These are phyloP conservation scores for Podospora anserina DNA, from an alignment of 495 filamentous ascomycete species.

Conservation along the genomic window DNA sequence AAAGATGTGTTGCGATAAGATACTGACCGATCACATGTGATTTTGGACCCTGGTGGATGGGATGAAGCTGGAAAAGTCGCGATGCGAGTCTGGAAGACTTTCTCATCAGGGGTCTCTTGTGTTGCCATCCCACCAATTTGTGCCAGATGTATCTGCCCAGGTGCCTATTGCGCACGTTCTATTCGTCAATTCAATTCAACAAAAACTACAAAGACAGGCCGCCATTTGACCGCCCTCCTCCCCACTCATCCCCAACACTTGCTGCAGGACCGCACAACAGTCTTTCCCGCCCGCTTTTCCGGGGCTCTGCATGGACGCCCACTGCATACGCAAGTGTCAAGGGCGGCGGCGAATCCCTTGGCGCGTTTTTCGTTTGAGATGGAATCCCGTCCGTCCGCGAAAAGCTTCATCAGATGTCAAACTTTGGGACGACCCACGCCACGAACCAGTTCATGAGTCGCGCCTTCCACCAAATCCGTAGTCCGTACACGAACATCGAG, in stretches of 20 bases:
- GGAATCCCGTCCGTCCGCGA: neutral
- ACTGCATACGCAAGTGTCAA: neutral
- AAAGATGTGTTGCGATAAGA: neutral
- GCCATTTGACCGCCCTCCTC: conserved; percentile 9
- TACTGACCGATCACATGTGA: conserved; percentile 7
- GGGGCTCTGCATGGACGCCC: conserved; percentile 6
- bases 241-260: conserved; percentile 28
- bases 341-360: conserved; percentile 14
- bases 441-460: conserved; percentile 1
- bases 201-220: conserved; percentile 9
- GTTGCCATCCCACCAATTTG: conserved; percentile 5
- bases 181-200: conserved; percentile 22
- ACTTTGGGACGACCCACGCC: neutral
- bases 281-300: conserved; percentile 16
- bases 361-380: neutral
- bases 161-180: neutral
- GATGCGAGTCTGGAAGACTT: neutral
- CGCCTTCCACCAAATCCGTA: neutral
- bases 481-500: neutral
- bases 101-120: neutral
- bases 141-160: conserved; percentile 15
- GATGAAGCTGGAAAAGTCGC: conserved; percentile 10
- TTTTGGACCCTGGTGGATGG: neutral
- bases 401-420: neutral
- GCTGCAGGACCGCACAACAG: conserved; percentile 21